phyloP scores from a whole-genome alignment of 257 asterid genomes.

The Cruciata laevipes region DNA sequence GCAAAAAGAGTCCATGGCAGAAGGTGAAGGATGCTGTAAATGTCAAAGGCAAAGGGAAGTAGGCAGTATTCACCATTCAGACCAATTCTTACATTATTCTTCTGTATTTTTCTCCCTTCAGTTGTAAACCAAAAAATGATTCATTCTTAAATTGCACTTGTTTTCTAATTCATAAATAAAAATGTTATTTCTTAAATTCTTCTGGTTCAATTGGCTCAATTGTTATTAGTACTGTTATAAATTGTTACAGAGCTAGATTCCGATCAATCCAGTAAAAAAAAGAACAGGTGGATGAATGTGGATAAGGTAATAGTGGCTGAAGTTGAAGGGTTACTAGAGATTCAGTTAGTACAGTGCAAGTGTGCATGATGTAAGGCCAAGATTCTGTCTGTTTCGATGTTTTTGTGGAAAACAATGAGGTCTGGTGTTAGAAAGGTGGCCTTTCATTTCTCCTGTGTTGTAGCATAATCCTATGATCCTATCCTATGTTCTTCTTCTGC shows the following conservation, averaged over 20 bases:
- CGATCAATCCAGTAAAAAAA: neutral
- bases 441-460: neutral
- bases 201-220: too few species aligned
- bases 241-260: neutral
- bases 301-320: neutral
- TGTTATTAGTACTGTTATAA: too few species aligned
- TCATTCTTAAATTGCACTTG: neutral
- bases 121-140: neutral
- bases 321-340: neutral
- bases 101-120: neutral
- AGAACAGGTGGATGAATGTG: neutral
- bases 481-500: neutral
- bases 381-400: neutral
- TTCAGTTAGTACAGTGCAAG: neutral
- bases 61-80: neutral
- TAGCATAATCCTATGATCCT: neutral
- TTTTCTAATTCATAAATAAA: neutral
- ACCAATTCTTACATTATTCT: neutral
- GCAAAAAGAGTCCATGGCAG: conserved; percentile 41
- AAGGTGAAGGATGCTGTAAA: conserved; percentile 40
- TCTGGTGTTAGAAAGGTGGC: conserved; percentile 50
- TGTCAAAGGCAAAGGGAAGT: neutral
- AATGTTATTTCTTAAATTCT: too few species aligned
- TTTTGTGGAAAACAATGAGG: conserved; percentile 3
- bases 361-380: neutral